Conservation (phyloP, 768 basidiomycete genomes). For the Kwoniella sp. region DNA sequence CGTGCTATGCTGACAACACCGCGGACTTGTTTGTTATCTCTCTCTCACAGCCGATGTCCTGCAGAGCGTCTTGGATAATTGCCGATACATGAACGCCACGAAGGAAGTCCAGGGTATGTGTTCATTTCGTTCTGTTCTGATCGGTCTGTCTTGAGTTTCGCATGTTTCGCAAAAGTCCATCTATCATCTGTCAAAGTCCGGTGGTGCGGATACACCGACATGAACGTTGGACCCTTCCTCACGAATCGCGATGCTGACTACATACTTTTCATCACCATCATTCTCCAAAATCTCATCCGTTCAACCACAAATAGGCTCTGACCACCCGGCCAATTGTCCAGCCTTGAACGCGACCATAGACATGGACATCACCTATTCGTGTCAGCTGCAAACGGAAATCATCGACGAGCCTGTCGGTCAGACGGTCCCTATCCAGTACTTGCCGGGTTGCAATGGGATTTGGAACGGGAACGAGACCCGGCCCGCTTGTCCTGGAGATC, state of each 20-base stretch:
- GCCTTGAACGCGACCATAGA: constrained; percentile 21
- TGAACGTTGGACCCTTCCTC: no score
- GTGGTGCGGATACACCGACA: no score
- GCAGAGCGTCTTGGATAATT: constrained; percentile 29
- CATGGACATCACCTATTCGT: constrained; percentile 18
- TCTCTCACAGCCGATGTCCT: constrained; percentile 12
- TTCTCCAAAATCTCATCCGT: no score
- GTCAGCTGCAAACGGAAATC: constrained; percentile 24
- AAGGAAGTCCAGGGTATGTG: constrained; percentile 11
- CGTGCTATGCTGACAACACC: no score
- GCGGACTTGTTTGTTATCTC: no score
- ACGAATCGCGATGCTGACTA: neutral
- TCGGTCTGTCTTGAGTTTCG: no score
- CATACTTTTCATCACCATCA: no score
- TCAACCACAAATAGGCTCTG: neutral
- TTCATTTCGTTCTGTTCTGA: no score
- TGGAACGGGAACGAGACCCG: constrained; percentile 30
- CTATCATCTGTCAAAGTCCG: no score
- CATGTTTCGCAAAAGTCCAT: no score
- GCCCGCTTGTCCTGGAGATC: constrained; percentile 30
- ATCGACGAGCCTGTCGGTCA: constrained; percentile 32
- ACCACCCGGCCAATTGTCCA: constrained; percentile 34
- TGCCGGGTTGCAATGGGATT: constrained; percentile 36
- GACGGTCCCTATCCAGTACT: constrained; percentile 12
- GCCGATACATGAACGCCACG: constrained; percentile 35